Base-by-base conservation (phyloP, 768 basidiomycete genomes). In the Boletus subparvulus region DNA sequence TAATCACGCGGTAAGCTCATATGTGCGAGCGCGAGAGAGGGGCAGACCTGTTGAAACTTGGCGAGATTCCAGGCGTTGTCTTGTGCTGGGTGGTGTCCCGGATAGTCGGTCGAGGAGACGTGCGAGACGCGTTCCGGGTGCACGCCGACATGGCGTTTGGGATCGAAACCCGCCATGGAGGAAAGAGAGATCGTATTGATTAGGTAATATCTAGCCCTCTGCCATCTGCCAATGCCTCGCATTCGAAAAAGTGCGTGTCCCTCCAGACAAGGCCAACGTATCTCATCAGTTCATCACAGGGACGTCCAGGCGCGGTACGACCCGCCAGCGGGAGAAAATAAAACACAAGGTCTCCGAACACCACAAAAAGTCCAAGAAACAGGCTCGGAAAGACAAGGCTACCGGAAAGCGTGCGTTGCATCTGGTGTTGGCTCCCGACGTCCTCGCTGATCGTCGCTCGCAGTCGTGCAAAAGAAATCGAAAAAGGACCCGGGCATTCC, bases 401-500 rank as follows among this genome's bases (percentile, higher is more conserved):
- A 82, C 91, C 54, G 95, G 94, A 88, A 96, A 94, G 77, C 90
- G 94, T 94, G 68, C 45, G 56, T 56, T 24, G 44, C 35, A 3
- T 19, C 14, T 17, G 9, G n/a, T 39, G 16, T 54, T 30, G 3
- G 4, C 45, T 19, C 9, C 21, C 40, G n/a, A 37, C 37, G n/a
- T n/a, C 21, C 19, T 30, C 28, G n/a, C 49, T 59, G 42, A 56
- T 55, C 50, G 6, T 41, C 45, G 7, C 33, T 47, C 39, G 42
- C 53, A 63, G 63, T 24, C 49, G 50, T 55, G 30, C 83, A 86
- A 59, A 80, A 83, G 66, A 70, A 70, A 54, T 70, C 68, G 9
- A 73, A 64, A 59, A 94, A 92, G 71, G 94, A 98, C 71, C 92
- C 90, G 32, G 94, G 94, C 44, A 94, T 97, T 61, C 94, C 94